Evolutionary conservation across 2,329 filamentous ascomycete species (phyloP).

Genomic region (Cladobotryum protrusum): DNA sequence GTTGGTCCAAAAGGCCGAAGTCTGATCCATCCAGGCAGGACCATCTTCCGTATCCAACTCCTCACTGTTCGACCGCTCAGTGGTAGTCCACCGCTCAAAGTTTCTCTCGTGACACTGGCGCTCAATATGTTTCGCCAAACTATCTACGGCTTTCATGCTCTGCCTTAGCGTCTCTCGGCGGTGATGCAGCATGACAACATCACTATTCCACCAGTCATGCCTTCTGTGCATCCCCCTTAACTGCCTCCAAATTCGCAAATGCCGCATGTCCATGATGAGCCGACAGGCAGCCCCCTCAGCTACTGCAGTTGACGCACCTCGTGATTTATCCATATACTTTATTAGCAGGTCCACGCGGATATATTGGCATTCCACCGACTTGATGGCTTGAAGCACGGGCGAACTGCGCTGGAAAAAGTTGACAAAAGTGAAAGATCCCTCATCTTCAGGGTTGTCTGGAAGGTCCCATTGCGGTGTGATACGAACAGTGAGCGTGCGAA

Average conservation of each 20-base stretch:
- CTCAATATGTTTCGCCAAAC: conserved; percentile 4
- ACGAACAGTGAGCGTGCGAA: conserved; percentile 39
- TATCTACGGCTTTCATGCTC: conserved; percentile 1
- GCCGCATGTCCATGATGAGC: conserved; percentile 14
- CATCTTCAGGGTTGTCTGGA: not conserved
- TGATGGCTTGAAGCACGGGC: conserved; percentile 25
- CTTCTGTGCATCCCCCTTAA: not conserved
- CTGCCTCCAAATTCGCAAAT: not conserved
- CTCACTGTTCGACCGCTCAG: not conserved
- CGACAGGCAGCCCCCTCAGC: conserved; percentile 5
- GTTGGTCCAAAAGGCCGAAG: too few species aligned
- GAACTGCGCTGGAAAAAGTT: conserved; percentile 28
- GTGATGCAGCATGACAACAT: conserved; percentile 13
- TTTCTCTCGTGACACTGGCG: not conserved
- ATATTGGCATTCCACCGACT: conserved; percentile 28
- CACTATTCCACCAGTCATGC: conserved; percentile 16
- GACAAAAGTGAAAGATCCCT: conserved; percentile 27
- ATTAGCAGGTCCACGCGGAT: conserved; percentile 31
- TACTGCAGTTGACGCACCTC: not conserved
- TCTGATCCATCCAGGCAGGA: not conserved
- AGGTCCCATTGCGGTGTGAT: conserved; percentile 26
- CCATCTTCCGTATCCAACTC: not conserved
- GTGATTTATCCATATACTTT: conserved; percentile 3
- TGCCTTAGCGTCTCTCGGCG: not conserved
- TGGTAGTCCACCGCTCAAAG: conserved; percentile 1